A percentile compares a stretch with the other conserved stretches of the same genome.
These are phyloP conservation scores for Hypsizygus ulmarius DNA, from an alignment of 1,284 basidiomycete genomes.

Conservation along the genomic window DNA sequence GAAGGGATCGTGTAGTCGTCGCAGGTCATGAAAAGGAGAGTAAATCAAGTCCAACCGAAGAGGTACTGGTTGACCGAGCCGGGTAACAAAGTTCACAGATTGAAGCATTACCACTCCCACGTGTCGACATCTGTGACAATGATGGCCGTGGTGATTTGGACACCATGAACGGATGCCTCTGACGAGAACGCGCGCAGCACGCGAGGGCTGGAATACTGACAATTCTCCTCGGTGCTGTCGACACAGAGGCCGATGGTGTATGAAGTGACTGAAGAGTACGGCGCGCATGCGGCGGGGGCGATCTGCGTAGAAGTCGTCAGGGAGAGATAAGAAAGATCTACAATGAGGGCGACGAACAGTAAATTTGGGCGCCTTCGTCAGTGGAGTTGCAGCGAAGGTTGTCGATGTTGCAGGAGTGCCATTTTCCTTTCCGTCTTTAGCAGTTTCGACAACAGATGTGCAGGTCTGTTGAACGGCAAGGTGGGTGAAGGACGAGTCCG, in stretches of 20 bases:
- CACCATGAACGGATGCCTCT: constrained; percentile 11
- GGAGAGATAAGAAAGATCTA: not conserved
- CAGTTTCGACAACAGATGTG: constrained; percentile 4
- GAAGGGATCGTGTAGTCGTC: not conserved
- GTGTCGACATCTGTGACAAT: constrained; percentile 16
- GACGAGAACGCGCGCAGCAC: constrained; percentile 16
- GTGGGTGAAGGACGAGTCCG: constrained; percentile 2
- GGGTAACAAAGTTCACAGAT: not conserved
- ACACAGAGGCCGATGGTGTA: constrained; percentile 16
- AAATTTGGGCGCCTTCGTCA: constrained; percentile 9
- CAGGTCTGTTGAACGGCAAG: constrained; percentile 17
- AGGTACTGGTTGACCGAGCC: not conserved
- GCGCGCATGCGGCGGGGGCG: constrained; percentile 10
- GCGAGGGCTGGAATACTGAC: constrained; percentile 2
- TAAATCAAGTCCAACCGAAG: too few species aligned
- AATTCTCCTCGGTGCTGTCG: constrained; percentile 2
- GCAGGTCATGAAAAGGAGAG: not conserved
- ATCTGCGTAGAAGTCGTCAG: constrained; percentile 5
- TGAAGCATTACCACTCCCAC: constrained; percentile 16
- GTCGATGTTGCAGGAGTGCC: constrained; percentile 1
- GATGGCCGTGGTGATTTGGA: constrained; percentile 15
- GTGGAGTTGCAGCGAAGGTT: not conserved
- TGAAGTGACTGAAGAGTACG: constrained; percentile 9
- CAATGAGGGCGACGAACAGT: constrained; percentile 11
- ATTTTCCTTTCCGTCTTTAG: not conserved